Base-by-base conservation (phyloP, 306 rosid species). In the Hippophae tibetana region DNA sequence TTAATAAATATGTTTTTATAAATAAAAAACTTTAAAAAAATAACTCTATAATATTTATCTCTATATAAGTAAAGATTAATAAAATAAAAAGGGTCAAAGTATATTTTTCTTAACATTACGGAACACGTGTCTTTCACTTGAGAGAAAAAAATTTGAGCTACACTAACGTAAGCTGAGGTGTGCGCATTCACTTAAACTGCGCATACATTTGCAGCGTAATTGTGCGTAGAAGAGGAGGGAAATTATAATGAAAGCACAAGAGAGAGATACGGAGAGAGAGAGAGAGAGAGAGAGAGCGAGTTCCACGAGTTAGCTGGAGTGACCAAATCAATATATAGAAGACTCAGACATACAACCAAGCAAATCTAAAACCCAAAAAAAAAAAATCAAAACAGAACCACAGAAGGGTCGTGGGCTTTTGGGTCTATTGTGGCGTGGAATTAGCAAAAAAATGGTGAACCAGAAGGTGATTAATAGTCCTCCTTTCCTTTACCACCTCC, bases 371-470 rank as follows among this genome's bases (percentile, higher is more conserved):
- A 47, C 31, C 27, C 10, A 47, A 54, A 9, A 14, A 1, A 10
- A 14, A 1, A 10, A 50, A 58, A 51, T 12, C 26, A 55, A 69
- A 48, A 66, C 66, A 66, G 60, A 49, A 68, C 59, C 62, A 74
- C 72, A 70, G 82, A 66, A 44, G 65, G 53, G 62, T 8, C 56
- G 54, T 60, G 64, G 64, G 72, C 72, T 60, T 65, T 51, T 57
- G 69, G 68, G 53, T 51, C 42, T n/a, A 13, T 26, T 57, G 62
- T 60, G 79, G 78, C 31, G 79, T 77, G 81, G 86, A 68, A 78
- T 84, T 81, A 75, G 82, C 82, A 65, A 77, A 73, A 81, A 84
- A 69, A 81, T 80, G 90, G 90, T 78, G 86, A 78, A 75, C 80
- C 40, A 52, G 68, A 48, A 70, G 82, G 59, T 64, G 81, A 71